Percentiles rank a stretch among this genome's conserved stretches.
phyloP scores from a whole-genome alignment of 2,329 filamentous ascomycete genomes.

The Cercospora citrullina region DNA sequence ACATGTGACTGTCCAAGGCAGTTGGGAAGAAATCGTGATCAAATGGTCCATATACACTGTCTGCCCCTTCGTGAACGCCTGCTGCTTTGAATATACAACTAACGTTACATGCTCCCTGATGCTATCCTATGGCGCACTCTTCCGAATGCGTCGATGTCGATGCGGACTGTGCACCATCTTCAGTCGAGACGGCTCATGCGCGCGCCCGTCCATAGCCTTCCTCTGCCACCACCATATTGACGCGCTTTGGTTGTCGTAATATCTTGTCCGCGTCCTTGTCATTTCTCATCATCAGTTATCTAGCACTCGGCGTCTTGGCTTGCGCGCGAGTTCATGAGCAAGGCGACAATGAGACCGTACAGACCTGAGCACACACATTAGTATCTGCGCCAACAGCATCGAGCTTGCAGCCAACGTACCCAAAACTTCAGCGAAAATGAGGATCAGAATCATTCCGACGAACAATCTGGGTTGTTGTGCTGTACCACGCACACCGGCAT shows the following conservation, averaged over 20 bases:
- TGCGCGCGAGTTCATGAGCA: constrained; percentile 98
- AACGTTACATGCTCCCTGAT: constrained; percentile 27
- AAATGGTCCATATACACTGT: constrained; percentile 19
- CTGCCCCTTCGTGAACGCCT: constrained; percentile 25
- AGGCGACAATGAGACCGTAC: constrained; percentile 96
- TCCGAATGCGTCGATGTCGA: constrained; percentile 10
- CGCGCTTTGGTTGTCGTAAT: constrained; percentile 30
- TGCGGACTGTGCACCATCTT: constrained; percentile 9
- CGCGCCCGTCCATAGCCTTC: neutral
- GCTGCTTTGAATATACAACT: constrained; percentile 30
- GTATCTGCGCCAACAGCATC: constrained; percentile 2
- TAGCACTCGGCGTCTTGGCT: constrained; percentile 58
- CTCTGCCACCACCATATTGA: neutral
- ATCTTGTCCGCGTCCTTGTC: constrained; percentile 45
- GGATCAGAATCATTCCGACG: constrained; percentile 97
- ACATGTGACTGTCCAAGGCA: neutral
- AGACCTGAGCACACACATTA: constrained; percentile 64
- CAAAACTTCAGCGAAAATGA: constrained; percentile 99
- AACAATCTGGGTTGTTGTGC: constrained; percentile 83
- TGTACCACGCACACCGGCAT: constrained; percentile 83
- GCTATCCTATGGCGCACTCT: constrained; percentile 19
- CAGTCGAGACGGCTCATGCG: neutral
- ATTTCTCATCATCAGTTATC: constrained; percentile 49
- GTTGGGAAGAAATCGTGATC: neutral
- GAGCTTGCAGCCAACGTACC: constrained; percentile 57